Evolutionary conservation across 2,329 filamentous ascomycete species (phyloP), one percentile per base, ranked within the genome.

Genomic region (Emergomyces pasteurianus): DNA sequence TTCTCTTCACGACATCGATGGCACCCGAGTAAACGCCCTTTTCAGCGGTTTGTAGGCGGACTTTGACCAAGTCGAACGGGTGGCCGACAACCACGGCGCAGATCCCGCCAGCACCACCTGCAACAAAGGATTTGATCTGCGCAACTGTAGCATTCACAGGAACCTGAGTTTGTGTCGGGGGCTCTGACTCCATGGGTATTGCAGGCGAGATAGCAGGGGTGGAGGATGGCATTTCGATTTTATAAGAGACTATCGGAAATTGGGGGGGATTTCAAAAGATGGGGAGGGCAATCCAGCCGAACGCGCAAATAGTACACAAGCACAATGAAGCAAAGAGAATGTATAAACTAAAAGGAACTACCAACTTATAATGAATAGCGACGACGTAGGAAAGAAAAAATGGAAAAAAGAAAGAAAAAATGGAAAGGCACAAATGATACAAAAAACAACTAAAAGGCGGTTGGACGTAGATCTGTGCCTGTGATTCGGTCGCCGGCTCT

Each of bases 1-100:
- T 92, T 80, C 88, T 95, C 74, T 83, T 81, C 65, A 97, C 91
- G 1, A 96, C 92, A 77, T 99, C 94, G 69, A 97, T 81, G 16
- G 94, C 94, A 53, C 88, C 87, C 42, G 81, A 87, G 78, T 99
- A 99, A 42, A 96, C 89, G 56, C 94, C 94, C 75, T 86, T 87
- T 77, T 97, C 92, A 42, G 94, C 91, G 1, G 94, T 99, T 80
- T 99, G 94, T 74, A 99, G 80, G 62, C 94, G 89, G 66, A 99
- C 94, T 79, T 99, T 99, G 74, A 97, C 92, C 68, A 99, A 81
- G 74, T 99, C 94, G 73, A 99, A 99, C 10, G 94, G 94, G 75
- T 99, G 94, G 61, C 94, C 89, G 62, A 97, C 92, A 49, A 99
- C 74, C 60, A 99, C 94, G 61, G 94, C 92, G 78, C 90, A 97